Evolutionary conservation across 2,329 filamentous ascomycete species (phyloP), one percentile per base, ranked within the genome.

Genomic region (Trichoderma harzianum): DNA sequence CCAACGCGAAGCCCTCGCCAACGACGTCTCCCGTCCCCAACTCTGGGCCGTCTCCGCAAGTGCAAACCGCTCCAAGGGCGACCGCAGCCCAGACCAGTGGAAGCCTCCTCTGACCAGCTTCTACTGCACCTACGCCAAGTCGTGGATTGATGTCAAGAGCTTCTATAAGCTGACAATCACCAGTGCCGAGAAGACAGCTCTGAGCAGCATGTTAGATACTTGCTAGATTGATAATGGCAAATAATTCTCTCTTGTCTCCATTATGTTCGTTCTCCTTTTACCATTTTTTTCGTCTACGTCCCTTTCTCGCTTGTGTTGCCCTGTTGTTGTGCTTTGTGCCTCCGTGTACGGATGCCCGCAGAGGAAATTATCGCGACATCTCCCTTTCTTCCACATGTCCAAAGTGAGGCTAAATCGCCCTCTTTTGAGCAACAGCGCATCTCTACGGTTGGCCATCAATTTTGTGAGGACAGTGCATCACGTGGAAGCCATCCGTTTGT

Each of bases 101-200:
- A 91, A 93, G 83, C 93, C 92, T 14, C 86, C 90, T 0, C 82
- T 93, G 73, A 76, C 84, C 79, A 86, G 82, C 74, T 95, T 93
- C 82, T 88, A 93, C 80, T 96, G 93, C 87, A 91, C 88, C 32
- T 96, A 97, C 78, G 91, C 93, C 16, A 86, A 88, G 78, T 89
- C 90, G 78, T 97, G 91, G 91, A 86, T 95, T 53, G 87, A 89
- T 77, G 93, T 97, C 75, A 97, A 96, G 88, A 88, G 85, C 76
- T 88, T 89, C 76, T 96, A 92, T 79, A 80, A 79, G 1, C 81
- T 97, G 75, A 91, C 87, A 18, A 84, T 96, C 73, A 95, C 91
- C 1, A 84, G 84, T 61, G 89, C 88, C 0, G 93, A 97, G 86
- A 94, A 93, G 86, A 82, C 82, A 18, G 91, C 92, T 0, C 81